phyloP scores from a whole-genome alignment of 768 basidiomycete species.

The Mycena leptocephala region DNA sequence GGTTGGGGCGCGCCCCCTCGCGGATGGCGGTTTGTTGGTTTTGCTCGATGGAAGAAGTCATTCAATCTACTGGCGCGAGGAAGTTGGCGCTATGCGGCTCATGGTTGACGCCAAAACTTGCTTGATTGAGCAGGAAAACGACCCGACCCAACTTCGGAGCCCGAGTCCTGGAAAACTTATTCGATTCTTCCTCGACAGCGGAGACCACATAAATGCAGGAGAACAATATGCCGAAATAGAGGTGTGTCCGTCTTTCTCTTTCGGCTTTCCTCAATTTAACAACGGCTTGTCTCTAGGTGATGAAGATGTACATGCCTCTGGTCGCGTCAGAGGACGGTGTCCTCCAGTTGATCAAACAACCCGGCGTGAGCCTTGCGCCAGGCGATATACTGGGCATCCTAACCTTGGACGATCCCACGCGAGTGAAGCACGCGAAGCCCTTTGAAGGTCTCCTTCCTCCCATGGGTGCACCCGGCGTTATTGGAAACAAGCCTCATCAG shows the following conservation, averaged over 20 bases:
- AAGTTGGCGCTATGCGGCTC: slow-evolving; percentile 93
- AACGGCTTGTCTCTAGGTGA: slow-evolving; percentile 68
- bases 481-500: slow-evolving; percentile 94
- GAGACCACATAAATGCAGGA: slow-evolving; percentile 97
- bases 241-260: slow-evolving; percentile 59
- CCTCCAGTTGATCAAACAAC: slow-evolving; percentile 97
- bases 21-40: slow-evolving; percentile 95
- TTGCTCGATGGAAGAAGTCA: slow-evolving; percentile 95
- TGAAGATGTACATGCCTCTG: slow-evolving; percentile 99
- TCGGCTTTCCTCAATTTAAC: slow-evolving; percentile 5
- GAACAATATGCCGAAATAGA: slow-evolving; percentile 99
- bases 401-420: slow-evolving; percentile 94
- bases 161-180: slow-evolving; percentile 98
- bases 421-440: slow-evolving; percentile 98
- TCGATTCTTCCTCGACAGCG: slow-evolving; percentile 95
- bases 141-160: slow-evolving; percentile 96
- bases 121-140: slow-evolving; percentile 99
- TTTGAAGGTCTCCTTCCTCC: slow-evolving; percentile 94
- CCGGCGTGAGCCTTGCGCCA: slow-evolving; percentile 96
- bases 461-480: slow-evolving; percentile 88
- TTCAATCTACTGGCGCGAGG: slow-evolving; percentile 98
- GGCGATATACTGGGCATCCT: slow-evolving; percentile 98
- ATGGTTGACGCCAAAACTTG: slow-evolving; percentile 99
- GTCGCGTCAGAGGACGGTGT: slow-evolving; percentile 95
- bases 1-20: slow-evolving; percentile 93